A percentile compares a stretch with the other conserved stretches of the same genome.
Conservation (phyloP, 768 basidiomycete species). For the Termitomyces bulborhizus region DNA sequence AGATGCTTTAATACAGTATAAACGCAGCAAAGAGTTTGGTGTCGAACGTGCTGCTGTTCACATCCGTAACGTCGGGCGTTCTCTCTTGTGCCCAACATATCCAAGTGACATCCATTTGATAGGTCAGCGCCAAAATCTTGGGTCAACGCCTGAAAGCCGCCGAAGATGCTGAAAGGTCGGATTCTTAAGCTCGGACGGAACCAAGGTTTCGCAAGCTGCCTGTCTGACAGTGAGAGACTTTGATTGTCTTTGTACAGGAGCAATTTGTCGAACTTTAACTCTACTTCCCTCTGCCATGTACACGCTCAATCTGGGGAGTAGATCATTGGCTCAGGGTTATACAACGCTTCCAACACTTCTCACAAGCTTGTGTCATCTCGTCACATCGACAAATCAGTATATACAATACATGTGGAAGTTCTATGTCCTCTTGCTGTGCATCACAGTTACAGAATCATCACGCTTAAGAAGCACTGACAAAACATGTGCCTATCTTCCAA, state of each 20-base stretch:
- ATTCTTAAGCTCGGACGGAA: slow-evolving; percentile 24
- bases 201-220: slow-evolving; percentile 6
- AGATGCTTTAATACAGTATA: slow-evolving; percentile 77
- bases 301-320: neutral
- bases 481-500: neutral
- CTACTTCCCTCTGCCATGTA: neutral
- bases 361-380: neutral
- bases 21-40: slow-evolving; percentile 69
- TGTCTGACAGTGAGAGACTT: slow-evolving; percentile 15
- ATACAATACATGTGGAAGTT: slow-evolving; percentile 1
- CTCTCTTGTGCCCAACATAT: slow-evolving; percentile 3
- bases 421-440: neutral
- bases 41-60: slow-evolving; percentile 80
- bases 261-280: neutral
- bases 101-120: slow-evolving; percentile 13
- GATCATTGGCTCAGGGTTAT: neutral
- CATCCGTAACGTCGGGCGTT: slow-evolving; percentile 64
- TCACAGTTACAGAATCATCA: neutral
- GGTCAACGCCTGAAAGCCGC: slow-evolving; percentile 52
- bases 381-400: neutral
- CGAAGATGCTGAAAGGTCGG: slow-evolving; percentile 31
- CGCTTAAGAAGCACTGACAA: neutral
- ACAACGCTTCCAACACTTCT: neutral
- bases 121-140: slow-evolving; percentile 81
- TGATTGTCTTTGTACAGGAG: slow-evolving; percentile 19